Evolutionary conservation across 441 rosid species (phyloP).

Genomic region (Melastoma candidum): DNA sequence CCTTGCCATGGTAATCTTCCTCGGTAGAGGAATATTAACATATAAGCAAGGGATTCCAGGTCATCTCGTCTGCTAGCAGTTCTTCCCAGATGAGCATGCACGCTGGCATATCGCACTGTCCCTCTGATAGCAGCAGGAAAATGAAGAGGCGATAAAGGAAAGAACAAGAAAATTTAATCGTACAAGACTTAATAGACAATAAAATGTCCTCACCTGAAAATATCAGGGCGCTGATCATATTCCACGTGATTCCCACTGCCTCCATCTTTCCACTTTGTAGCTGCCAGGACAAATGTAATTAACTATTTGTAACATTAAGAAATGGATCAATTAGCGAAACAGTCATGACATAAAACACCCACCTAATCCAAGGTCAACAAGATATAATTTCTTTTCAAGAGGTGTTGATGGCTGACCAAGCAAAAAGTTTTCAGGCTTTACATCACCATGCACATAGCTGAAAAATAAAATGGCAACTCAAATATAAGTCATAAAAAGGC

Average conservation of each 20-base stretch:
- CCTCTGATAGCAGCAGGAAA: slow-evolving; percentile 26
- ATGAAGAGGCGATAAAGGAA: slow-evolving; percentile 6
- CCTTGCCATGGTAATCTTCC: slow-evolving; percentile 99
- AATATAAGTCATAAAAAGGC: neutral
- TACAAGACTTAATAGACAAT: slow-evolving; percentile 5
- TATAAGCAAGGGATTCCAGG: slow-evolving; percentile 95
- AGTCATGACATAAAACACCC: slow-evolving; percentile 12
- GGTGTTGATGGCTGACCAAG: slow-evolving; percentile 92
- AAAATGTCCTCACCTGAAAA: slow-evolving; percentile 63
- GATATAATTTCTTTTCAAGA: slow-evolving; percentile 91
- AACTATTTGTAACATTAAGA: slow-evolving; percentile 5
- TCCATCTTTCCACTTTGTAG: slow-evolving; percentile 95
- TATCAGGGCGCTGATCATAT: slow-evolving; percentile 98
- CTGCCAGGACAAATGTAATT: slow-evolving; percentile 28
- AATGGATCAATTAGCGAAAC: slow-evolving; percentile 8
- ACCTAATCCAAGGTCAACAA: slow-evolving; percentile 96
- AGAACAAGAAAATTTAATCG: neutral
- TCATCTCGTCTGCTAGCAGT: slow-evolving; percentile 98
- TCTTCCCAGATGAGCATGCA: slow-evolving; percentile 95
- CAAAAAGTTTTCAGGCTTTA: slow-evolving; percentile 95
- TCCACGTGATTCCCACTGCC: slow-evolving; percentile 76
- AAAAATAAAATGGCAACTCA: slow-evolving; percentile 16
- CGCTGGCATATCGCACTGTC: slow-evolving; percentile 97
- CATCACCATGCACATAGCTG: slow-evolving; percentile 99
- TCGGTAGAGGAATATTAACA: slow-evolving; percentile 78